phyloP scores from a whole-genome alignment of 2,329 filamentous ascomycete genomes.

The Periconia macrospinosa region DNA sequence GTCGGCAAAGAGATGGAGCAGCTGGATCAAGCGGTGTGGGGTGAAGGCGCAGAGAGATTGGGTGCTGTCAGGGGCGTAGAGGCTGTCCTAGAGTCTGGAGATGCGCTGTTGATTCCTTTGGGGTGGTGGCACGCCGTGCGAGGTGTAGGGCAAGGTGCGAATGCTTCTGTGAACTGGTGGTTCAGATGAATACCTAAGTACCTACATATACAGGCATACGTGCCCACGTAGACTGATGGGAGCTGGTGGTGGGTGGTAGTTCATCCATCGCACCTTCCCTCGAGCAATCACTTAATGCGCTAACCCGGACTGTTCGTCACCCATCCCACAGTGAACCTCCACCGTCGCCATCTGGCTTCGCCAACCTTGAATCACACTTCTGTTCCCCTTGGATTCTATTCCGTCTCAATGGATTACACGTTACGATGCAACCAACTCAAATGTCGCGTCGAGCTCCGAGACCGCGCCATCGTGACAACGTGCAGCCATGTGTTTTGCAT shows the following conservation, averaged over 20 bases:
- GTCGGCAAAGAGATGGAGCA: slow-evolving; percentile 68
- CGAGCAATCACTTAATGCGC: neutral
- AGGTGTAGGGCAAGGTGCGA: slow-evolving; percentile 61
- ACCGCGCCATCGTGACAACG: slow-evolving; percentile 80
- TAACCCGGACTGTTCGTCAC: neutral
- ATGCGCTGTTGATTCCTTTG: slow-evolving; percentile 76
- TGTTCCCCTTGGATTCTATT: neutral
- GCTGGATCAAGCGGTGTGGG: slow-evolving; percentile 74
- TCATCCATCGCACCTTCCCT: neutral
- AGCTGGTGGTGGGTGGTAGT: neutral
- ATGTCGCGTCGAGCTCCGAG: slow-evolving; percentile 69
- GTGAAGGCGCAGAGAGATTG: slow-evolving; percentile 16
- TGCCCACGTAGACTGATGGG: neutral
- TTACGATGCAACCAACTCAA: slow-evolving; percentile 80
- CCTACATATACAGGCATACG: neutral
- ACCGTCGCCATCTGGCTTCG: neutral
- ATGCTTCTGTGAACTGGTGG: slow-evolving; percentile 77
- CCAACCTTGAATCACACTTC: neutral
- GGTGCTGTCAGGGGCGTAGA: slow-evolving; percentile 24
- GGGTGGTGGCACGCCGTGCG: slow-evolving; percentile 88
- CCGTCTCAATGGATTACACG: slow-evolving; percentile 66
- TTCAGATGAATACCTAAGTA: slow-evolving; percentile 58
- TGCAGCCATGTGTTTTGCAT: slow-evolving; percentile 89
- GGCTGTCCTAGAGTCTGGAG: slow-evolving; percentile 61
- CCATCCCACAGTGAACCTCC: neutral